These are phyloP conservation scores for Leptographium wingfieldii DNA, from an alignment of 2,329 filamentous ascomycete species.

Conservation along the genomic window DNA sequence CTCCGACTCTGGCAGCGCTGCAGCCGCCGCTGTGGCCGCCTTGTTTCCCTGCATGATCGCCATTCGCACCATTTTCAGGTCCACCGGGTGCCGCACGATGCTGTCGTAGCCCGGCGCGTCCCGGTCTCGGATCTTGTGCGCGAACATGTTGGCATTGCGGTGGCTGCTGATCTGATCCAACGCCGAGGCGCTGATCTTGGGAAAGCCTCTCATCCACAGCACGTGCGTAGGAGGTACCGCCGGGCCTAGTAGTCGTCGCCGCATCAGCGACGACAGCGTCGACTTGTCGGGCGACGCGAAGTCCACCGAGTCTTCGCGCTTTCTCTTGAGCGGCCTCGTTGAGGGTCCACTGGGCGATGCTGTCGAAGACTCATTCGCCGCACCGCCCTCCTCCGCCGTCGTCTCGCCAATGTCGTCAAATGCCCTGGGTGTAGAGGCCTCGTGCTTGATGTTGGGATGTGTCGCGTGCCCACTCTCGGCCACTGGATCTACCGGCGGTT, in stretches of 20 bases:
- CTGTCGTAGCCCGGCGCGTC: constrained; percentile 66
- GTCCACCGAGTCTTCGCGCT: constrained; percentile 38
- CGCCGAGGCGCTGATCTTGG: constrained; percentile 58
- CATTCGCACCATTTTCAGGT: constrained; percentile 65
- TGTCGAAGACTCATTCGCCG: background rate
- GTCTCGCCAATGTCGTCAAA: constrained; percentile 44
- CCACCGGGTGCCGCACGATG: constrained; percentile 61
- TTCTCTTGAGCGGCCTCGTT: constrained; percentile 35
- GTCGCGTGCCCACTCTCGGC: background rate
- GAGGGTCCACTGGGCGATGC: background rate
- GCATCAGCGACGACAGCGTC: constrained; percentile 19
- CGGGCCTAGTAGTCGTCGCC: constrained; percentile 14
- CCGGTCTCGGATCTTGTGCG: constrained; percentile 58
- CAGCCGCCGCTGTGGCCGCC: constrained; percentile 47
- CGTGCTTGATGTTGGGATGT: constrained; percentile 40
- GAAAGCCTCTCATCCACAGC: constrained; percentile 62
- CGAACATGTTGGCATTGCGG: constrained; percentile 68
- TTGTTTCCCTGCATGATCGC: constrained; percentile 63
- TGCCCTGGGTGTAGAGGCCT: constrained; percentile 41
- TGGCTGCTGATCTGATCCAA: constrained; percentile 68
- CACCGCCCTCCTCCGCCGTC: constrained; percentile 38
- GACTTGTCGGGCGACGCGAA: constrained; percentile 16
- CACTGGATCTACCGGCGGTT: background rate
- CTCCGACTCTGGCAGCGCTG: constrained; percentile 47
- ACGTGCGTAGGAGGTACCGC: constrained; percentile 52